Evolutionary conservation across 495 filamentous ascomycete species (phyloP).

Genomic region (Friedmanniomyces simplex): DNA sequence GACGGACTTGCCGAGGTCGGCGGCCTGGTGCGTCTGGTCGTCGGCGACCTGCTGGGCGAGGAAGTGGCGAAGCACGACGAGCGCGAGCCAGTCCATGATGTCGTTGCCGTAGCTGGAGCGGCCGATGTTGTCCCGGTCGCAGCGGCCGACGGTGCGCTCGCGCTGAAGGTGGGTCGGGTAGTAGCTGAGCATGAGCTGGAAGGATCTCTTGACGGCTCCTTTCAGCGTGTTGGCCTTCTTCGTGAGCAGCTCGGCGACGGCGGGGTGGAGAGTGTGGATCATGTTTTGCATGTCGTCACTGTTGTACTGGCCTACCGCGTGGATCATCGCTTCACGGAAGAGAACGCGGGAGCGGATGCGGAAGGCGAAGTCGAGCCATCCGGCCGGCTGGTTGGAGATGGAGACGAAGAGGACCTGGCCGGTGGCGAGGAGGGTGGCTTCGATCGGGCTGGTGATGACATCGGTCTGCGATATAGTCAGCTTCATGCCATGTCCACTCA

Average conservation of each 20-base stretch:
- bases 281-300: slow-evolving; percentile 5
- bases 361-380: slow-evolving; percentile 35
- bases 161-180: slow-evolving; percentile 9
- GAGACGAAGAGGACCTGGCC: slow-evolving; percentile 33
- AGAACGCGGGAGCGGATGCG: slow-evolving; percentile 36
- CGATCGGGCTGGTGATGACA: slow-evolving; percentile 33
- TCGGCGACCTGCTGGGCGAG: slow-evolving; percentile 13
- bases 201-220: slow-evolving; percentile 37
- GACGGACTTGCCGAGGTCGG: slow-evolving; percentile 25
- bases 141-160: background rate
- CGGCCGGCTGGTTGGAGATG: slow-evolving; percentile 31
- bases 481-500: background rate
- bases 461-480: slow-evolving; percentile 7
- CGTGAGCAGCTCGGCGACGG: slow-evolving; percentile 34
- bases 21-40: slow-evolving; percentile 14
- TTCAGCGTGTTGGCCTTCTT: slow-evolving; percentile 42
- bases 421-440: slow-evolving; percentile 32
- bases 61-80: slow-evolving; percentile 25
- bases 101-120: slow-evolving; percentile 24
- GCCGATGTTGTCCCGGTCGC: slow-evolving; percentile 10
- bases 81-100: slow-evolving; percentile 29
- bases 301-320: slow-evolving; percentile 38
- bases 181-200: slow-evolving; percentile 7
- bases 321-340: slow-evolving; percentile 40
- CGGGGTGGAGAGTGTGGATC: slow-evolving; percentile 7